Percentiles rank a stretch among this genome's conserved stretches.
These are phyloP conservation scores for Globisporangium yorkense DNA, from an alignment of 352 stramenopile species.

Conservation along the genomic window DNA sequence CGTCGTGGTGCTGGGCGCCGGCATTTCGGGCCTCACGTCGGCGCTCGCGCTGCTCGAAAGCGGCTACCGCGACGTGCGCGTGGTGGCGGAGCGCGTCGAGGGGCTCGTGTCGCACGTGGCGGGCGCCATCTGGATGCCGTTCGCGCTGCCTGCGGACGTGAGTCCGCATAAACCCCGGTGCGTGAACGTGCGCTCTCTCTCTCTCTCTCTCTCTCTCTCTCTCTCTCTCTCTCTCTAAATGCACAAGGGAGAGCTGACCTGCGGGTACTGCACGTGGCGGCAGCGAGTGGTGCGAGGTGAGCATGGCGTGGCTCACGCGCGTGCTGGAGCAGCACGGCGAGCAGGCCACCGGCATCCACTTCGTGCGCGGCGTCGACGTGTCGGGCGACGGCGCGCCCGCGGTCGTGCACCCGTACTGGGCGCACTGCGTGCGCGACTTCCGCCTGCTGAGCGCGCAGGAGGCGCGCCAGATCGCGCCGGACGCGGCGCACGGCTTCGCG, in stretches of 20 bases:
- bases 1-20: constrained; percentile 53
- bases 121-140: constrained; percentile 71
- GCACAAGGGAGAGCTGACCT: too few relatives aligned
- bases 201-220: not conserved
- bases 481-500: constrained; percentile 39
- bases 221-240: not conserved
- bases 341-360: constrained; percentile 43
- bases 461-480: constrained; percentile 25
- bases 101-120: constrained; percentile 57
- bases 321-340: constrained; percentile 31
- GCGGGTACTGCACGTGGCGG: not conserved
- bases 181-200: not conserved
- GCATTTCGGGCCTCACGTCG: constrained; percentile 65
- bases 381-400: constrained; percentile 23
- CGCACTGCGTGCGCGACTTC: constrained; percentile 56
- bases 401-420: constrained; percentile 58
- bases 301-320: constrained; percentile 47
- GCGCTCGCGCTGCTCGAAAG: constrained; percentile 53
- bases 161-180: constrained; percentile 35
- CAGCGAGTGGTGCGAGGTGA: constrained; percentile 62
- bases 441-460: constrained; percentile 36
- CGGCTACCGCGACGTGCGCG: constrained; percentile 33
- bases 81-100: constrained; percentile 54
- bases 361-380: constrained; percentile 42
- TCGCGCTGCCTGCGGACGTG: constrained; percentile 36